Conservation (phyloP, 106 monocot genomes). For the Narthecium ossifragum region DNA sequence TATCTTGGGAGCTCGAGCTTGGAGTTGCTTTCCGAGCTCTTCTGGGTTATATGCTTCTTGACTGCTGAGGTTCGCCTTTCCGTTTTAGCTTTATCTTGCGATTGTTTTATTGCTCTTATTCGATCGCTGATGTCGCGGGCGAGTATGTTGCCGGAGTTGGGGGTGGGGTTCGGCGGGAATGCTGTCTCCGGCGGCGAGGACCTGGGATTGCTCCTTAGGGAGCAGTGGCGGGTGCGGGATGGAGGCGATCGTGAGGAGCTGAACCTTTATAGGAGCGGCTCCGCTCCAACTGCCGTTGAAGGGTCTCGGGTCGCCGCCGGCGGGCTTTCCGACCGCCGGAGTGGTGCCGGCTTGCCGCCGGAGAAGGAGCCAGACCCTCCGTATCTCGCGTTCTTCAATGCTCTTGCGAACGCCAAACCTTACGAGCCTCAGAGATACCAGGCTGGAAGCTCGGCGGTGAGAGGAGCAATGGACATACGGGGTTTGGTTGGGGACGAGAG, state of each 20-base stretch:
- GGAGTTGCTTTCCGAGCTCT: not conserved
- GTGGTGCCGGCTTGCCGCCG: slow-evolving; percentile 25
- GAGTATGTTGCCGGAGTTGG: slow-evolving; percentile 49
- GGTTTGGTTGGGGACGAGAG: slow-evolving; percentile 9
- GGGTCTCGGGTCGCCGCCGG: slow-evolving; percentile 56
- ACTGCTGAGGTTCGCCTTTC: slow-evolving; percentile 14
- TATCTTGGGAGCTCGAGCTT: not conserved
- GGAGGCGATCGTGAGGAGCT: slow-evolving; percentile 53
- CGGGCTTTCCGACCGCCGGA: slow-evolving; percentile 21
- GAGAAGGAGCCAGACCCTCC: slow-evolving; percentile 59
- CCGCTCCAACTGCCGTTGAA: slow-evolving; percentile 72
- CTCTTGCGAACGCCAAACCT: slow-evolving; percentile 60
- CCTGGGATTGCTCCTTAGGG: slow-evolving; percentile 28
- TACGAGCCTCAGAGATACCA: slow-evolving; percentile 43
- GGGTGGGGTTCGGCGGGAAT: slow-evolving; percentile 28
- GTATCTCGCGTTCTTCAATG: slow-evolving; percentile 51
- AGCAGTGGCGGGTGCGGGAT: slow-evolving; percentile 39
- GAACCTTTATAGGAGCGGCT: slow-evolving; percentile 50
- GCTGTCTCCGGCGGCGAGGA: too few species aligned
- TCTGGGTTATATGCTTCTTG: too few species aligned
- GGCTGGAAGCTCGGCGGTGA: slow-evolving; percentile 37
- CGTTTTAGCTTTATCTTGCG: not conserved
- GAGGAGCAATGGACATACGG: slow-evolving; percentile 28
- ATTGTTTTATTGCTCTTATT: not conserved
- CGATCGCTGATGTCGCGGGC: slow-evolving; percentile 21